Evolutionary conservation across 345 rosid genomes (phyloP).

Genomic region (Gossypium stocksii): DNA sequence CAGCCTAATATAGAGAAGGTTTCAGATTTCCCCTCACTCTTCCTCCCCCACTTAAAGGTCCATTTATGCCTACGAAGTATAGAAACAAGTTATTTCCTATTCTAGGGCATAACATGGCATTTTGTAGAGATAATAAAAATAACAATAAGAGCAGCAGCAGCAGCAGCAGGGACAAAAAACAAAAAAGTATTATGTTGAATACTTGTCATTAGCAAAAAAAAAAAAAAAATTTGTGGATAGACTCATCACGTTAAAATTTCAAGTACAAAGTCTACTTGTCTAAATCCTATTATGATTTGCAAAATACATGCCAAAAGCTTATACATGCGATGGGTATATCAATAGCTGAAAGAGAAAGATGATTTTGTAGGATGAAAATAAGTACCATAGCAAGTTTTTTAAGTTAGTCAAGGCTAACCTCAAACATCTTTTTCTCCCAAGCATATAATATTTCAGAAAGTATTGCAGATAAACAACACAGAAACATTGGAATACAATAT

Average conservation of each 20-base stretch:
- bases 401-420: constrained; percentile 2
- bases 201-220: not conserved
- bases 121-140: not conserved
- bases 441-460: not conserved
- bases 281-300: not conserved
- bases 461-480: constrained; percentile 18
- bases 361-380: not conserved
- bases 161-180: not conserved
- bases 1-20: not conserved
- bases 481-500: not conserved
- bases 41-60: not conserved
- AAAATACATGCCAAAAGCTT: constrained; percentile 8
- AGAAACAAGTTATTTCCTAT: not conserved
- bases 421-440: not conserved
- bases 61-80: not conserved
- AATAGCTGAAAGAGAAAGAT: not conserved
- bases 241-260: constrained; percentile 2
- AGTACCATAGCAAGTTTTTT: not conserved
- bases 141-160: not conserved
- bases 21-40: not conserved
- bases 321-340: not conserved
- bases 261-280: not conserved
- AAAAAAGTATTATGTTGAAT: not conserved
- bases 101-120: not conserved
- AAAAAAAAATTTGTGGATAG: not conserved